Percentiles rank a stretch among this genome's conserved stretches.
phyloP scores from a whole-genome alignment of 2,329 filamentous ascomycete species.

The Periconia sp. region DNA sequence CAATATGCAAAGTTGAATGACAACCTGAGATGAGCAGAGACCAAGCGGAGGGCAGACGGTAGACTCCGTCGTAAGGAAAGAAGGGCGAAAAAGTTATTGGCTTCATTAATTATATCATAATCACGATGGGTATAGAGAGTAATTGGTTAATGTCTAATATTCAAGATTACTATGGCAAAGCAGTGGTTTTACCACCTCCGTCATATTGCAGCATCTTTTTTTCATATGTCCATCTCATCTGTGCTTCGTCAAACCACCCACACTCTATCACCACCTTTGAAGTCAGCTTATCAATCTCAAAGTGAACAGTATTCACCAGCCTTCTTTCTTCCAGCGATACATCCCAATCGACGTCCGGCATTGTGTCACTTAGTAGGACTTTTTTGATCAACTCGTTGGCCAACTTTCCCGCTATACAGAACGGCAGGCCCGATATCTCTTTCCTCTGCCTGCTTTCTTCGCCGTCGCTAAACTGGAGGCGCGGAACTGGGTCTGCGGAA shows the following conservation, averaged over 20 bases:
- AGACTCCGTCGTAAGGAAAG: no score
- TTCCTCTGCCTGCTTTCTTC: background rate
- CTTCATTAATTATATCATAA: no score
- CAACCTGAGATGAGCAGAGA: background rate
- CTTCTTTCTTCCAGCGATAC: background rate
- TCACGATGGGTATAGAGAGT: no score
- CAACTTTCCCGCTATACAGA: background rate
- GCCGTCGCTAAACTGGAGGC: background rate
- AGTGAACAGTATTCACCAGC: background rate
- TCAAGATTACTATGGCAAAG: no score
- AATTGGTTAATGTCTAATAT: no score
- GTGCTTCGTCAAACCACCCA: constrained; percentile 1
- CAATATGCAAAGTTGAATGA: background rate
- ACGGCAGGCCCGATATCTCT: background rate
- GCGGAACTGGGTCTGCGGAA: background rate
- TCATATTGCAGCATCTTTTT: background rate
- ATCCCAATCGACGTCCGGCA: background rate
- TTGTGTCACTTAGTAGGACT: background rate
- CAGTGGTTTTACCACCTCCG: background rate
- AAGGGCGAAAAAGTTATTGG: no score
- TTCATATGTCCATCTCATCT: constrained; percentile 1
- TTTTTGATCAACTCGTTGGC: background rate
- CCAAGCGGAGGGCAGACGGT: no score
- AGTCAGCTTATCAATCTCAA: background rate
- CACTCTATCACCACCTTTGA: background rate